Evolutionary conservation across 495 filamentous ascomycete genomes (phyloP).

Genomic region (Articulospora tetracladia): DNA sequence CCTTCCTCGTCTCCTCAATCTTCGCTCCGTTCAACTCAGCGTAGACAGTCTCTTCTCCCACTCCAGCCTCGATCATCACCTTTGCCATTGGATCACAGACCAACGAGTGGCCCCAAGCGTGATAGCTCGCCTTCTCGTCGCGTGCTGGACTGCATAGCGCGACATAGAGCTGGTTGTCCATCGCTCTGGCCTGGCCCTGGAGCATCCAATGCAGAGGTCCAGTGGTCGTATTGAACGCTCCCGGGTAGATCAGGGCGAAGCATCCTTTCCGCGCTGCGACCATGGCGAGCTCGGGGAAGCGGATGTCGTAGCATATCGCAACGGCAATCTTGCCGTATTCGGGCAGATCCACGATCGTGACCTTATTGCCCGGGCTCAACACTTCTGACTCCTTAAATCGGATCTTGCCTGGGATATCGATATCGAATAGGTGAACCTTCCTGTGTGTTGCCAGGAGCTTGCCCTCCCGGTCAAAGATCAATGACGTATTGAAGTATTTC

Average conservation of each 20-base stretch:
- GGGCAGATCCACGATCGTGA: slow-evolving; percentile 79
- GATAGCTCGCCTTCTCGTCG: slow-evolving; percentile 72
- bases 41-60: slow-evolving; percentile 71
- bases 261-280: slow-evolving; percentile 79
- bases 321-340: slow-evolving; percentile 82
- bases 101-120: slow-evolving; percentile 89
- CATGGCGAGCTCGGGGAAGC: slow-evolving; percentile 91
- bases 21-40: slow-evolving; percentile 66
- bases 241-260: slow-evolving; percentile 87
- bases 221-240: slow-evolving; percentile 93
- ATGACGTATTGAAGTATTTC: slow-evolving; percentile 87
- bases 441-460: slow-evolving; percentile 79
- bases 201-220: slow-evolving; percentile 89
- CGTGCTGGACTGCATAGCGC: slow-evolving; percentile 88
- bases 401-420: slow-evolving; percentile 94
- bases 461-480: slow-evolving; percentile 77
- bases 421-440: slow-evolving; percentile 98
- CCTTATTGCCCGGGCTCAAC: slow-evolving; percentile 71
- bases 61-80: slow-evolving; percentile 69
- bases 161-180: slow-evolving; percentile 95
- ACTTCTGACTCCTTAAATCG: slow-evolving; percentile 88
- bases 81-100: slow-evolving; percentile 85
- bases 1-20: slow-evolving; percentile 74
- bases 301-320: slow-evolving; percentile 95
- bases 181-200: slow-evolving; percentile 74